Evolutionary conservation across 1,139 yeast genomes (phyloP).

Genomic region (Yamadazyma oceani): DNA sequence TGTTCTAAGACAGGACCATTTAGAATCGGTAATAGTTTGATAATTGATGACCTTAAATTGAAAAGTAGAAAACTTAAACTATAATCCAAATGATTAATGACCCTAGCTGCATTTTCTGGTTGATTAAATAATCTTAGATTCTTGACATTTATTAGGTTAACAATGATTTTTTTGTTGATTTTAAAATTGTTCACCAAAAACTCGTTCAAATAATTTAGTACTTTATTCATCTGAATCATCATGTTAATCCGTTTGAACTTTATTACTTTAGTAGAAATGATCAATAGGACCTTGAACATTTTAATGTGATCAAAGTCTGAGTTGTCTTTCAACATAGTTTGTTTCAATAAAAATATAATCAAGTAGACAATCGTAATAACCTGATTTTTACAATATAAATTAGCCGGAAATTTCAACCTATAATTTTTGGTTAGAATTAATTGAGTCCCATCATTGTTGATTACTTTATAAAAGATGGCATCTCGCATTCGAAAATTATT

Average conservation of each 20-base stretch:
- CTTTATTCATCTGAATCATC: slow-evolving; percentile 26
- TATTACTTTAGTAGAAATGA: slow-evolving; percentile 31
- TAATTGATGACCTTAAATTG: slow-evolving; percentile 30
- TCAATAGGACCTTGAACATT: slow-evolving; percentile 35
- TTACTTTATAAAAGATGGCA: slow-evolving; percentile 8
- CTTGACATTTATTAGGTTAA: slow-evolving; percentile 31
- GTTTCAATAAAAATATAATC: slow-evolving; percentile 28
- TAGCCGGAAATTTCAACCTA: slow-evolving; percentile 16
- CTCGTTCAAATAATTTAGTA: slow-evolving; percentile 24
- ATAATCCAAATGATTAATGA: slow-evolving; percentile 13
- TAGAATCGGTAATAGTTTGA: slow-evolving; percentile 31
- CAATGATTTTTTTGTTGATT: slow-evolving; percentile 40
- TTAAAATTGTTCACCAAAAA: slow-evolving; percentile 38
- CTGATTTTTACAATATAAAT: slow-evolving; percentile 11
- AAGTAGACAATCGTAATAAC: slow-evolving; percentile 22
- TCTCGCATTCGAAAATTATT: neutral
- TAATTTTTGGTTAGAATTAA: slow-evolving; percentile 15
- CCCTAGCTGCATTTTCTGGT: slow-evolving; percentile 6
- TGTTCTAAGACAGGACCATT: slow-evolving; percentile 44
- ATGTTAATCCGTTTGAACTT: slow-evolving; percentile 27
- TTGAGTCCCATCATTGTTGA: slow-evolving; percentile 21
- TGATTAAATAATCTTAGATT: slow-evolving; percentile 28
- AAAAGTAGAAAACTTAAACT: slow-evolving; percentile 29
- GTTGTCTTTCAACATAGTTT: slow-evolving; percentile 6
- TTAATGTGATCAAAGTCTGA: slow-evolving; percentile 12